Conservation (phyloP, 176 grass and related monocot genomes). For the Raddia distichophylla region DNA sequence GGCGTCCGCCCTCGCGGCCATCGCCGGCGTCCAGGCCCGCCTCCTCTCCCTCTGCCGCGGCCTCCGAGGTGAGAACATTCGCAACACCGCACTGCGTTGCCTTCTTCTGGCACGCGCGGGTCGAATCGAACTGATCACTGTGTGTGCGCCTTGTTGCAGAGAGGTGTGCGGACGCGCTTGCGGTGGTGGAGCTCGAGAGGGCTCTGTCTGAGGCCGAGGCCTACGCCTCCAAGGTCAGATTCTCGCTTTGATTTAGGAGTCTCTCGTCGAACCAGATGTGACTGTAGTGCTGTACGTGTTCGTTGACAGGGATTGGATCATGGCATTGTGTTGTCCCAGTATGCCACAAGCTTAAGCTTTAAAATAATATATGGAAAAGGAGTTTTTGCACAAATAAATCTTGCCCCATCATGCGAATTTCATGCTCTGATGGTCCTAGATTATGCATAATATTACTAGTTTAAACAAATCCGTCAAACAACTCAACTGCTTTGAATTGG, state of each 20-base stretch:
- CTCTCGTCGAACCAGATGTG: neutral
- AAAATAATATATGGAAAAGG: neutral
- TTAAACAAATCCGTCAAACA: neutral
- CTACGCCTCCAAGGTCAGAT: constrained; percentile 57
- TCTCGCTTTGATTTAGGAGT: neutral
- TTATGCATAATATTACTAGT: neutral
- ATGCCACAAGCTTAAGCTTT: neutral
- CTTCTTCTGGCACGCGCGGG: neutral
- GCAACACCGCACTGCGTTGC: too few species aligned
- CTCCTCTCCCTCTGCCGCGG: constrained; percentile 44
- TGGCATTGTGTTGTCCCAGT: neutral
- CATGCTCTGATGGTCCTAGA: neutral
- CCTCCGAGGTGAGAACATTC: constrained; percentile 8
- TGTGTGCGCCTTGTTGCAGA: neutral
- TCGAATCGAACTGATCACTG: constrained; percentile 15
- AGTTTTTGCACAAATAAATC: neutral
- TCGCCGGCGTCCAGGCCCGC: constrained; percentile 40
- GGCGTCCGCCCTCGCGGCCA: constrained; percentile 39
- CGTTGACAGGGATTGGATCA: neutral
- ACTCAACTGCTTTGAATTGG: neutral
- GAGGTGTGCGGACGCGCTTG: constrained; percentile 21
- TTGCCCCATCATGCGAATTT: neutral
- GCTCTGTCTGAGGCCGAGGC: constrained; percentile 58
- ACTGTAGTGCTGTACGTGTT: neutral
- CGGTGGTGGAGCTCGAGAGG: constrained; percentile 42